Evolutionary conservation across 1,284 basidiomycete genomes (phyloP).

Genomic region (Calocybe gambosa): DNA sequence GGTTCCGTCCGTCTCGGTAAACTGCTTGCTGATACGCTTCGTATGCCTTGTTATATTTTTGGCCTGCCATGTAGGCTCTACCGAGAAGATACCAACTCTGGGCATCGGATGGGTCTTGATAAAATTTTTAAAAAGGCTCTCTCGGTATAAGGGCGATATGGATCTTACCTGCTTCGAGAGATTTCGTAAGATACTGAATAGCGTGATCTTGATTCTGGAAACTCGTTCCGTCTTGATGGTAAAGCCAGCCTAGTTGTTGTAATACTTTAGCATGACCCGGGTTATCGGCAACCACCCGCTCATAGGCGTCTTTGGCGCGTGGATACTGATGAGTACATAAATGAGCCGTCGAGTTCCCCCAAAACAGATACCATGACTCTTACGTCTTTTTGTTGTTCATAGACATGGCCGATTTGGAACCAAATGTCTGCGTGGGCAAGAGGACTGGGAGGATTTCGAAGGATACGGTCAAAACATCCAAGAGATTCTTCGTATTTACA

Average conservation of each 20-base stretch:
- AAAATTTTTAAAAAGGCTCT: not conserved
- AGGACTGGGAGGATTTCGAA: slow-evolving; percentile 91
- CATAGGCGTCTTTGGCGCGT: slow-evolving; percentile 92
- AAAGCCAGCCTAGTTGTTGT: slow-evolving; percentile 97
- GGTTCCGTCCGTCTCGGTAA: slow-evolving; percentile 96
- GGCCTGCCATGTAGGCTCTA: slow-evolving; percentile 97
- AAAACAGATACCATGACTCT: slow-evolving; percentile 25
- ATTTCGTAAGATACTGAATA: slow-evolving; percentile 91
- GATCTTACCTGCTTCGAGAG: slow-evolving; percentile 79
- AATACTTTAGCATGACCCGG: slow-evolving; percentile 95
- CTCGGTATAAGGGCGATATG: slow-evolving; percentile 6
- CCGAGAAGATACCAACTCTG: slow-evolving; percentile 99
- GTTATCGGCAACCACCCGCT: slow-evolving; percentile 92
- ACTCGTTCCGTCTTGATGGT: slow-evolving; percentile 89
- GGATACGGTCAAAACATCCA: slow-evolving; percentile 92
- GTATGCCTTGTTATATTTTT: slow-evolving; percentile 99
- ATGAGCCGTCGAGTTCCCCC: slow-evolving; percentile 11
- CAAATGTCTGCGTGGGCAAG: slow-evolving; percentile 97
- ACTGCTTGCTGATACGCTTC: slow-evolving; percentile 99
- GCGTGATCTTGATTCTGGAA: slow-evolving; percentile 96
- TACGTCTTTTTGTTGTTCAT: slow-evolving; percentile 94
- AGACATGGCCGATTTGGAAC: slow-evolving; percentile 99
- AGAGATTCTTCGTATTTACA: slow-evolving; percentile 85
- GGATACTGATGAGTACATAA: slow-evolving; percentile 56
- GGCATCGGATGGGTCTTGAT: slow-evolving; percentile 88